These are phyloP conservation scores for Camellia granthamiana DNA, from an alignment of 148 eudicot genomes.

Conservation along the genomic window DNA sequence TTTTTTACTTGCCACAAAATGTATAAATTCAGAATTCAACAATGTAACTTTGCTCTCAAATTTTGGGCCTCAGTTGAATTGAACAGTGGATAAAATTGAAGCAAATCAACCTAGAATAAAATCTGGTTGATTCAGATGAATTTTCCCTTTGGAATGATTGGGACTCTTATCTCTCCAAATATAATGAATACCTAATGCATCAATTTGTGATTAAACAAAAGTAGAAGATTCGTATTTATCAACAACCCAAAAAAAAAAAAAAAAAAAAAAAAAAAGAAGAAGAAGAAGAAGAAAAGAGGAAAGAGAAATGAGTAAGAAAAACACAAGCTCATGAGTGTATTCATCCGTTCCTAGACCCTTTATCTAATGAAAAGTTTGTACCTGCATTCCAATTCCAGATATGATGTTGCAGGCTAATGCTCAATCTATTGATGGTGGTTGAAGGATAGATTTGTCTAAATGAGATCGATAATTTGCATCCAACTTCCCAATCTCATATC, in stretches of 20 bases:
- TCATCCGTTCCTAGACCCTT: too few relatives aligned
- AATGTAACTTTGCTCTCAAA: not conserved
- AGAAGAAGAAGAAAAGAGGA: not conserved
- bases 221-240: not conserved
- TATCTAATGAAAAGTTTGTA: too few relatives aligned
- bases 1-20: not conserved
- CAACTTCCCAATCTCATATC: too few relatives aligned
- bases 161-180: not conserved
- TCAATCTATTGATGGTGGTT: too few relatives aligned
- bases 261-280: not conserved
- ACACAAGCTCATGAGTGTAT: too few relatives aligned
- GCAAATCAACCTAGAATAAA: not conserved
- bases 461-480: too few relatives aligned
- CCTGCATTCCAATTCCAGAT: too few relatives aligned
- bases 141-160: not conserved
- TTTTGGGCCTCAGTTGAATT: not conserved
- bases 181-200: not conserved
- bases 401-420: too few relatives aligned
- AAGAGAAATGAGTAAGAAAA: too few relatives aligned
- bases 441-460: too few relatives aligned
- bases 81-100: not conserved
- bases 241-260: too few relatives aligned
- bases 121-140: not conserved
- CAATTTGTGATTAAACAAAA: not conserved
- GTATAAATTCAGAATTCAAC: not conserved